phyloP scores from a whole-genome alignment of 1,139 yeast genomes.

The Diutina catenulata region DNA sequence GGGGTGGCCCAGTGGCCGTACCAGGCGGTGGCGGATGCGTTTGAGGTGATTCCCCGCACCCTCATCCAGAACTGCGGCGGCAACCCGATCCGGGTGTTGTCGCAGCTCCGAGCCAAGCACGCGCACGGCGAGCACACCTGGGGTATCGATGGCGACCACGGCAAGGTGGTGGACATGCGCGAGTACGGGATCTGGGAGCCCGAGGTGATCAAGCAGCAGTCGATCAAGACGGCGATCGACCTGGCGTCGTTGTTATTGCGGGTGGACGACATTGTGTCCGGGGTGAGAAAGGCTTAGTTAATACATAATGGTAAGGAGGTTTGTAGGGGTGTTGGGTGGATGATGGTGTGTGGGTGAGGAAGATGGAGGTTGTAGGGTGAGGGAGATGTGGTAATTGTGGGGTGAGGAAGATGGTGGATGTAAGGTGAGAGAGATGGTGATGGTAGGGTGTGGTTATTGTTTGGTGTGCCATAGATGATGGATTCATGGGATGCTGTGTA shows the following conservation, averaged over 20 bases:
- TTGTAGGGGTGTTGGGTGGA: too few relatives aligned
- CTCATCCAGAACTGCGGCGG: conserved; percentile 97
- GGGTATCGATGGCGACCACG: conserved; percentile 93
- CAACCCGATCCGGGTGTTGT: conserved; percentile 78
- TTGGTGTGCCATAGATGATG: too few relatives aligned
- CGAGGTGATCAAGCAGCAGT: conserved; percentile 92
- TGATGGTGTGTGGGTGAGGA: too few relatives aligned
- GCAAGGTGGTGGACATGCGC: conserved; percentile 91
- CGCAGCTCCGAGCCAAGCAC: conserved; percentile 92
- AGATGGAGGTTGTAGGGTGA: too few relatives aligned
- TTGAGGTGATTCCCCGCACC: conserved; percentile 96
- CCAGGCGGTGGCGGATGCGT: conserved; percentile 97
- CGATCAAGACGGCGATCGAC: conserved; percentile 93
- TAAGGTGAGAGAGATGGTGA: too few relatives aligned
- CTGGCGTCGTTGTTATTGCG: conserved; percentile 90
- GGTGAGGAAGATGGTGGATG: too few relatives aligned
- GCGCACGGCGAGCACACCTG: conserved; percentile 77
- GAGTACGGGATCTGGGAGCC: conserved; percentile 99
- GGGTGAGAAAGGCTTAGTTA: conserved; percentile 47
- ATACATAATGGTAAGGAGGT: too few relatives aligned
- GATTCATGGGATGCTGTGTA: too few relatives aligned
- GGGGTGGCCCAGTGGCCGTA: conserved; percentile 98
- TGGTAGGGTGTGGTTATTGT: too few relatives aligned
- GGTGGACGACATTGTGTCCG: conserved; percentile 96
- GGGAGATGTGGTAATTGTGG: too few relatives aligned